A percentile compares a stretch with the other conserved stretches of the same genome.
Conservation (phyloP, 495 filamentous ascomycete species). For the Penicillium bovifimosum region DNA sequence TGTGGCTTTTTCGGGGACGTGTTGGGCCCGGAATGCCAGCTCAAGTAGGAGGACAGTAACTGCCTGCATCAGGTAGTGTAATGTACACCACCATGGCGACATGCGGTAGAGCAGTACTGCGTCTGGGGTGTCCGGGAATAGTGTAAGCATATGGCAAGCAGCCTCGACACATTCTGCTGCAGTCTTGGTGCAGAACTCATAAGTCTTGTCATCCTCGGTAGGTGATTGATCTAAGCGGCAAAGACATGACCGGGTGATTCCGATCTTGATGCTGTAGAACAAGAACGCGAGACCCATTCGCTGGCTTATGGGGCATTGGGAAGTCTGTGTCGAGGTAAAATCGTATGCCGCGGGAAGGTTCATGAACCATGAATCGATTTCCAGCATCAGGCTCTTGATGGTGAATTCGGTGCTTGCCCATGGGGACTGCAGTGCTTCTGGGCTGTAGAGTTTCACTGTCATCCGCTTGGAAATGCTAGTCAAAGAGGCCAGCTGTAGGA, state of each 20-base stretch:
- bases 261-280: slow-evolving; percentile 54
- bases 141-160: slow-evolving; percentile 48
- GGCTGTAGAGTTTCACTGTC: slow-evolving; percentile 52
- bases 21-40: slow-evolving; percentile 47
- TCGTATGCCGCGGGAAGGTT: slow-evolving; percentile 37
- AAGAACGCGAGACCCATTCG: slow-evolving; percentile 48
- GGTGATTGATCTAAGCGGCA: slow-evolving; percentile 45
- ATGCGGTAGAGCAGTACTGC: slow-evolving; percentile 41
- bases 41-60: slow-evolving; percentile 55
- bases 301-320: slow-evolving; percentile 30
- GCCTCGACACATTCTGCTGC: slow-evolving; percentile 54
- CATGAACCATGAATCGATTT: slow-evolving; percentile 38
- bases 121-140: slow-evolving; percentile 46
- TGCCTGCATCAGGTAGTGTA: slow-evolving; percentile 61
- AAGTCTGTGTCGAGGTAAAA: slow-evolving; percentile 31
- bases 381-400: slow-evolving; percentile 36
- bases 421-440: slow-evolving; percentile 42
- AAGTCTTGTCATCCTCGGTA: slow-evolving; percentile 28
- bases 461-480: slow-evolving; percentile 49
- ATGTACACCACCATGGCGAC: slow-evolving; percentile 57
- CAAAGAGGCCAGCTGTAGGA: slow-evolving; percentile 42
- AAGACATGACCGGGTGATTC: slow-evolving; percentile 57
- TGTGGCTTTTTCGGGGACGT: slow-evolving; percentile 48
- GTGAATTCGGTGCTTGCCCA: slow-evolving; percentile 46
- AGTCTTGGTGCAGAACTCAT: slow-evolving; percentile 45